phyloP scores from a whole-genome alignment of 306 rosid genomes.

The Elaeagnus macrophylla region DNA sequence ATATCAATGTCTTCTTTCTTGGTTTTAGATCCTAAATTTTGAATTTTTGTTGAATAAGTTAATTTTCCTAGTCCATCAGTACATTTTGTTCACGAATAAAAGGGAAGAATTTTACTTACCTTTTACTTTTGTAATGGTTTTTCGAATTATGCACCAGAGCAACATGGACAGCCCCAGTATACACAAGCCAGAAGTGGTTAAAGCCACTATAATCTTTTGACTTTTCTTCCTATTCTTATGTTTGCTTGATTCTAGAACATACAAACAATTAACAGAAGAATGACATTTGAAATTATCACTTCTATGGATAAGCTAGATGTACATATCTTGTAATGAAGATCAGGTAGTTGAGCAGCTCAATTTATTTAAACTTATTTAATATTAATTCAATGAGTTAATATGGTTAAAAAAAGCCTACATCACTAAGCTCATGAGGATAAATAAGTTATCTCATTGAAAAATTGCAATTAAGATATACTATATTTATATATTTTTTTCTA shows the following conservation, averaged over 20 bases:
- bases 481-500: too few species aligned
- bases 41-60: conserved; percentile 2
- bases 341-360: too few species aligned
- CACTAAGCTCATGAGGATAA: too few species aligned
- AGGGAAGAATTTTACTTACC: conserved; percentile 23
- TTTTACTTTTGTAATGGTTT: conserved; percentile 2
- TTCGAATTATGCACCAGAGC: neutral
- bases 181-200: neutral
- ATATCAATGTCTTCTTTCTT: conserved; percentile 29
- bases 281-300: too few species aligned
- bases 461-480: too few species aligned
- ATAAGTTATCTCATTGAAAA: too few species aligned
- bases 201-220: neutral
- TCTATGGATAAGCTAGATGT: too few species aligned
- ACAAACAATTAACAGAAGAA: neutral
- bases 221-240: neutral
- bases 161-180: neutral
- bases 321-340: too few species aligned
- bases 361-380: too few species aligned
- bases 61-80: neutral
- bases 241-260: neutral
- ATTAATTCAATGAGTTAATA: too few species aligned
- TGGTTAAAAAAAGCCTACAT: too few species aligned
- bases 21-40: neutral
- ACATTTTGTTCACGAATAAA: neutral